Evolutionary conservation across 768 basidiomycete genomes (phyloP).

Genomic region (Lactarius hatsudake): DNA sequence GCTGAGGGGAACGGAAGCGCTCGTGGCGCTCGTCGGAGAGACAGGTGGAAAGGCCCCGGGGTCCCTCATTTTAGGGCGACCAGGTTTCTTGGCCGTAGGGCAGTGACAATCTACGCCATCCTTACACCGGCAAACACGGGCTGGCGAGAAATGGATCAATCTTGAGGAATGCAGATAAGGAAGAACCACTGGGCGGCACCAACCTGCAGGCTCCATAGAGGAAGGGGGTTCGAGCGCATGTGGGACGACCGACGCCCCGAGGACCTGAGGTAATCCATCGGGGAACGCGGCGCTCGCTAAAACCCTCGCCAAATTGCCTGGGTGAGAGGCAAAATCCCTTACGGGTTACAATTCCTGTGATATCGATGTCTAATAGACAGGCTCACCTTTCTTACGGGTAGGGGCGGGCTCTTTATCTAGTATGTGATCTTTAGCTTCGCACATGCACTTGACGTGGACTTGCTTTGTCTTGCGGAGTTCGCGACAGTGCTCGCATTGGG

Average conservation of each 20-base stretch:
- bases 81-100: slow-evolving; percentile 11
- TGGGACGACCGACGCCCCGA: slow-evolving; percentile 60
- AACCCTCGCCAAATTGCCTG: slow-evolving; percentile 51
- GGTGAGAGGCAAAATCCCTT: slow-evolving; percentile 36
- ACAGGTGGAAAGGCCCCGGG: neutral
- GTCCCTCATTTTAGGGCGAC: slow-evolving; percentile 12
- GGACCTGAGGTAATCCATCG: slow-evolving; percentile 66
- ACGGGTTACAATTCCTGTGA: slow-evolving; percentile 31
- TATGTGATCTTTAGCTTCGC: slow-evolving; percentile 36
- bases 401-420: slow-evolving; percentile 21
- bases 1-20: slow-evolving; percentile 16
- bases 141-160: neutral
- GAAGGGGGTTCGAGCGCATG: slow-evolving; percentile 48
- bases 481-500: slow-evolving; percentile 85
- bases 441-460: slow-evolving; percentile 81
- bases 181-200: neutral
- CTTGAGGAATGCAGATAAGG: neutral
- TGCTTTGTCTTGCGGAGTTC: slow-evolving; percentile 76
- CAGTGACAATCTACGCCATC: slow-evolving; percentile 20
- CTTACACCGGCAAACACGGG: slow-evolving; percentile 40
- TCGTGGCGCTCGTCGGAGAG: slow-evolving; percentile 27
- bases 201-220: slow-evolving; percentile 57
- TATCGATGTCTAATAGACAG: slow-evolving; percentile 26
- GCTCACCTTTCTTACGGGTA: slow-evolving; percentile 61
- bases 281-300: slow-evolving; percentile 77